Evolutionary conservation across 495 filamentous ascomycete species (phyloP), one percentile per base, ranked within the genome.

Genomic region (Trichoderma parareesei): DNA sequence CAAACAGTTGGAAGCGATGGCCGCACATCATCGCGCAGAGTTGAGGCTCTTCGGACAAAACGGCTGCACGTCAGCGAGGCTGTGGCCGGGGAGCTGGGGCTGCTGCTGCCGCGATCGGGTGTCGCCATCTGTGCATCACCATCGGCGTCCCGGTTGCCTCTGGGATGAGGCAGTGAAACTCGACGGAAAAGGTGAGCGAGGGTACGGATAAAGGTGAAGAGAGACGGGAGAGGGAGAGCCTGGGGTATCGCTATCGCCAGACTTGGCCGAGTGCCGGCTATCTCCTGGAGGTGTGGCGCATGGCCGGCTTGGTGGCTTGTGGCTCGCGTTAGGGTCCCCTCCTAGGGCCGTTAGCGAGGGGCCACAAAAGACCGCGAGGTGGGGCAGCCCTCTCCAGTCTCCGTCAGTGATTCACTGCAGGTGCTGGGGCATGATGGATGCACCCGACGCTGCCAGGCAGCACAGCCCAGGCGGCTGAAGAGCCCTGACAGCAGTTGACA

Each of bases 391-490:
- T 27, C 27, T 27, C 27, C 27, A 27, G 27, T 27, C 27, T 27
- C 27, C 27, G 27, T 27, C 27, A 27, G 27, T 27, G 27, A 27
- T 48, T 48, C 44, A 41, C 6, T 41, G 27, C 40, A 49, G 16
- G n/a, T 18, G 14, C 14, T 18, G 16, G 46, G 46, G 18, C 16
- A 49, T 3, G 53, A 49, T 3, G 53, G 27, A n/a, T 20, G 14
- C n/a, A n/a, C n/a, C n/a, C n/a, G n/a, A n/a, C n/a, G 14, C 2
- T 8, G 53, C 9, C 53, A 57, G 53, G 53, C 53, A 57, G 53
- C 53, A 57, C 53, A 57, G 53, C 53, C 53, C 53, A 57, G 27
- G 53, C 53, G 53, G 53, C 53, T 57, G 53, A 57, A 57, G 16
- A 37, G 40, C 40, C 37, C 27, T 4, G 13, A 35, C 27, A 27